Percentiles rank a stretch among this genome's conserved stretches.
phyloP scores from a whole-genome alignment of 1,139 yeast species.

The Geotrichum phurueaensis region DNA sequence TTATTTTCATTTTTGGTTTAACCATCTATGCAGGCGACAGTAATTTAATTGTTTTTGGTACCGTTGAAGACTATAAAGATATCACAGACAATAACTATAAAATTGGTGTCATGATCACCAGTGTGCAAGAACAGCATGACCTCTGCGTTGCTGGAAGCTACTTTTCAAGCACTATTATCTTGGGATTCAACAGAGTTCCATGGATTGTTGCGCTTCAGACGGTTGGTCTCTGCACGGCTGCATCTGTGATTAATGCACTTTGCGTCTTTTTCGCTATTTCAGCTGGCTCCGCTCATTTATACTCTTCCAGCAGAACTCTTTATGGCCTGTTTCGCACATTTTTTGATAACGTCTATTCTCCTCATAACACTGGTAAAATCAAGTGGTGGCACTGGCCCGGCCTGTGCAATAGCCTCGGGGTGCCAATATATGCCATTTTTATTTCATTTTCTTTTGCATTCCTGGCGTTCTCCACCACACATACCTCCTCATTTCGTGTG shows the following conservation, averaged over 20 bases:
- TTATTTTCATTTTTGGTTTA: slow-evolving; percentile 66
- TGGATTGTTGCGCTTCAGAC: slow-evolving; percentile 76
- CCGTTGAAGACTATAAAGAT: slow-evolving; percentile 1
- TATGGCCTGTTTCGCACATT: slow-evolving; percentile 55
- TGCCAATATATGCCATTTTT: slow-evolving; percentile 66
- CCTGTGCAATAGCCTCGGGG: slow-evolving; percentile 57
- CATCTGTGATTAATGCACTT: slow-evolving; percentile 59
- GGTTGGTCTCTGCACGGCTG: slow-evolving; percentile 57
- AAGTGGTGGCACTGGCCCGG: slow-evolving; percentile 58
- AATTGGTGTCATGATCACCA: slow-evolving; percentile 5
- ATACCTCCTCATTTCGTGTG: slow-evolving; percentile 54
- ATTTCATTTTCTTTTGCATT: slow-evolving; percentile 57
- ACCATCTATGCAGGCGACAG: slow-evolving; percentile 75
- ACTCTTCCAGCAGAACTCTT: slow-evolving; percentile 72
- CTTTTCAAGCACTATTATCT: slow-evolving; percentile 8
- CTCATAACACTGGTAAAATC: slow-evolving; percentile 44
- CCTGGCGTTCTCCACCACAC: slow-evolving; percentile 54
- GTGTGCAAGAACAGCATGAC: slow-evolving; percentile 9
- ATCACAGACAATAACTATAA: not conserved
- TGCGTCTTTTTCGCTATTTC: slow-evolving; percentile 70
- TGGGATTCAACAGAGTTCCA: slow-evolving; percentile 33
- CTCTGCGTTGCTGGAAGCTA: not conserved
- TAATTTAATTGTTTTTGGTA: slow-evolving; percentile 30
- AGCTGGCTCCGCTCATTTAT: slow-evolving; percentile 71
- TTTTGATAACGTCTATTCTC: slow-evolving; percentile 10